phyloP scores from a whole-genome alignment of 805 yeast genomes.

The Pichia nanzhaoensis region DNA sequence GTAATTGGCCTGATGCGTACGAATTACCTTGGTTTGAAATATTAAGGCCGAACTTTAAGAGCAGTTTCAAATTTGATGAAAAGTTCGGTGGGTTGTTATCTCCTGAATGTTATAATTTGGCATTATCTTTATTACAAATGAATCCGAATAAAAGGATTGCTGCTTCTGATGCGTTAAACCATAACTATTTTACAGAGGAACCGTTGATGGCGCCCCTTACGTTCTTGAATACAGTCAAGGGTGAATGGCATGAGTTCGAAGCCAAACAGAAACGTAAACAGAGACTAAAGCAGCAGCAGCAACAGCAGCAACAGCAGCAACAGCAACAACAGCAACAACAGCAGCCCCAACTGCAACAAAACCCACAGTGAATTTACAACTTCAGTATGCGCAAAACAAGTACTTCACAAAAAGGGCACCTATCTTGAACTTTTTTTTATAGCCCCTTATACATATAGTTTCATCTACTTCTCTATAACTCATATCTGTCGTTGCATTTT shows the following conservation, averaged over 20 bases:
- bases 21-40: constrained; percentile 90
- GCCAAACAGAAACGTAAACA: constrained; percentile 68
- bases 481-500: no score
- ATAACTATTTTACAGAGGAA: constrained; percentile 62
- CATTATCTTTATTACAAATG: constrained; percentile 52
- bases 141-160: constrained; percentile 64
- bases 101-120: constrained; percentile 56
- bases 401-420: no score
- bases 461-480: no score
- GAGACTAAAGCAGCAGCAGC: constrained; percentile 17
- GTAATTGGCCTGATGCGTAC: constrained; percentile 73
- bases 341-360: background rate
- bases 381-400: no score
- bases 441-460: no score
- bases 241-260: constrained; percentile 97
- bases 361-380: no score
- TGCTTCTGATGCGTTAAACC: constrained; percentile 63
- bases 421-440: no score
- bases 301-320: constrained; percentile 44
- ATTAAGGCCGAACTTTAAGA: constrained; percentile 50
- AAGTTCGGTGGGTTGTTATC: constrained; percentile 38
- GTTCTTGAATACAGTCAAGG: constrained; percentile 49
- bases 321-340: constrained; percentile 16
- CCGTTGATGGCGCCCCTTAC: constrained; percentile 59
- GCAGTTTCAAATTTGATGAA: constrained; percentile 34